phyloP scores from a whole-genome alignment of 2,329 filamentous ascomycete genomes.

The Pseudohalonectria lignicola region DNA sequence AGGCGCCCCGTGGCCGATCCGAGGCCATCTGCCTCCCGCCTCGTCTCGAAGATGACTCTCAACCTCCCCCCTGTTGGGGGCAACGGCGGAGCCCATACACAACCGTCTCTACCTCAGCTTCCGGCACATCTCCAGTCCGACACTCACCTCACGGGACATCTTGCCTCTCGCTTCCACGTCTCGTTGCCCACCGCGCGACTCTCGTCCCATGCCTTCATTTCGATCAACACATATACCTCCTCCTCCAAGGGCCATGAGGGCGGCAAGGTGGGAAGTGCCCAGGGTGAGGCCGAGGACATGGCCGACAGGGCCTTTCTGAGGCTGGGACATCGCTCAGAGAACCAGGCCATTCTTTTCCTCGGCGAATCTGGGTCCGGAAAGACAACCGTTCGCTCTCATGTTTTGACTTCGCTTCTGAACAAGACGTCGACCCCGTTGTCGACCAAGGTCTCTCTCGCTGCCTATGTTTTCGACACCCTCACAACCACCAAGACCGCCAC shows the following conservation, averaged over 20 bases:
- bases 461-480: conserved; percentile 90
- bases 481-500: conserved; percentile 97
- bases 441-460: conserved; percentile 82
- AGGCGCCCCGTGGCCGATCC: no score
- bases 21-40: no score
- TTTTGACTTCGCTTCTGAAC: conserved; percentile 74
- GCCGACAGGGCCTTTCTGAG: conserved; percentile 78
- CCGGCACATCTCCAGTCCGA: conserved; percentile 64
- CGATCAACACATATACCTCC: conserved; percentile 88
- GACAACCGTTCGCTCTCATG: conserved; percentile 83
- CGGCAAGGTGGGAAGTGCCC: conserved; percentile 80
- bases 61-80: conserved; percentile 38
- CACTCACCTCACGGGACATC: conserved; percentile 65
- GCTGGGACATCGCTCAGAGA: conserved; percentile 79
- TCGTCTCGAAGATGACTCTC: conserved; percentile 57
- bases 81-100: conserved; percentile 56
- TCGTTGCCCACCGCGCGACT: conserved; percentile 78
- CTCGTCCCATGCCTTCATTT: conserved; percentile 84
- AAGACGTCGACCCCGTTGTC: conserved; percentile 90
- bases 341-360: conserved; percentile 84
- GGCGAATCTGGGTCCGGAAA: conserved; percentile 96
- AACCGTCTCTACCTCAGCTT: conserved; percentile 79
- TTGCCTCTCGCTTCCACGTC: conserved; percentile 85
- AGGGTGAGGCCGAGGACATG: conserved; percentile 86
- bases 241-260: conserved; percentile 85